A percentile compares a stretch with the other conserved stretches of the same genome.
Conservation (phyloP, 2,329 filamentous ascomycete species). For the Nigrograna mackinnonii region DNA sequence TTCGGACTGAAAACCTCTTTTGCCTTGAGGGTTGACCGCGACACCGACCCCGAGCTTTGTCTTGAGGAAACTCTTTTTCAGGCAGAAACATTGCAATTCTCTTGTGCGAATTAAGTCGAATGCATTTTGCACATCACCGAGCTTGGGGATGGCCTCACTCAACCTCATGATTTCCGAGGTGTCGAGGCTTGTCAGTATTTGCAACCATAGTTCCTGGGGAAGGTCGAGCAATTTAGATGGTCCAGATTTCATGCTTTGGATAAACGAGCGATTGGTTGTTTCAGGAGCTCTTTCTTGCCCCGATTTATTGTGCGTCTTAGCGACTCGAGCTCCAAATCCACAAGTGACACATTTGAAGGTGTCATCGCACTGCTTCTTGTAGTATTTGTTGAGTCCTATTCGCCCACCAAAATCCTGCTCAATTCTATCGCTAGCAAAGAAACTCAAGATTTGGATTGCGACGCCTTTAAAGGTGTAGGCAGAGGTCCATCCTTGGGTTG, state of each 20-base stretch:
- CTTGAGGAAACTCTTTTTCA: conserved; percentile 46
- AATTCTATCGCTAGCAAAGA: conserved; percentile 53
- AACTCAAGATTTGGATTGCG: conserved; percentile 56
- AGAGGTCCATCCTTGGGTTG: conserved; percentile 48
- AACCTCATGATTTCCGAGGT: conserved; percentile 42
- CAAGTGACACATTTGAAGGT: background rate
- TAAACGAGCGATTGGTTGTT: background rate
- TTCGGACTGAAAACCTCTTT: conserved; percentile 47
- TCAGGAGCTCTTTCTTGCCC: background rate
- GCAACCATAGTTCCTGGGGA: conserved; percentile 48
- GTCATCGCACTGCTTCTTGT: conserved; percentile 16
- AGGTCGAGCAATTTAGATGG: conserved; percentile 30
- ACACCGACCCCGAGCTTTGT: conserved; percentile 51
- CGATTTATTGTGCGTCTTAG: no score
- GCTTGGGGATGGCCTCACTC: conserved; percentile 40
- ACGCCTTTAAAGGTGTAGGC: conserved; percentile 56
- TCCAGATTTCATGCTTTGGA: background rate
- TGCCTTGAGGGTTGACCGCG: conserved; percentile 15
- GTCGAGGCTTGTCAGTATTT: conserved; percentile 21
- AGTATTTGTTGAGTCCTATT: conserved; percentile 22
- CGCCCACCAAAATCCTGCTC: conserved; percentile 42
- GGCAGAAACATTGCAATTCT: conserved; percentile 53
- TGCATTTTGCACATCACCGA: conserved; percentile 38
- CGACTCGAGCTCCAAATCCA: no score
- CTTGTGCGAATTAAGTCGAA: conserved; percentile 45